Percentiles rank a stretch among this genome's conserved stretches.
These are phyloP conservation scores for Xylaria palmicola DNA, from an alignment of 495 filamentous ascomycete species.

Conservation along the genomic window DNA sequence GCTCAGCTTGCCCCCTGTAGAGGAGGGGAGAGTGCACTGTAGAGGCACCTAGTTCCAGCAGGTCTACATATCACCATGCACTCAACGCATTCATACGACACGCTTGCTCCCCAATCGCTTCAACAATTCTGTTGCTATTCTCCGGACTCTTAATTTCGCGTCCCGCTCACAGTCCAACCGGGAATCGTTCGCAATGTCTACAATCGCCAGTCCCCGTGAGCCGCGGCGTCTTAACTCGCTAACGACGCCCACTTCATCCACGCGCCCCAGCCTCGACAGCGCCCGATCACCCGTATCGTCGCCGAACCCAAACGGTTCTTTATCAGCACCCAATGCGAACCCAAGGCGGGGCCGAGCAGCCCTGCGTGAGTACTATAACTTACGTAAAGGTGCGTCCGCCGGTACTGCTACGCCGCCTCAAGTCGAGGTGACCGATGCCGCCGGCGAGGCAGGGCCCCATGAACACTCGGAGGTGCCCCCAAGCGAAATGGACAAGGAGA, in stretches of 20 bases:
- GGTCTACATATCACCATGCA: too few species aligned
- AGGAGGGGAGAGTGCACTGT: too few species aligned
- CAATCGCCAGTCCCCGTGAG: conserved; percentile 69
- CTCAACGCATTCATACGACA: too few species aligned
- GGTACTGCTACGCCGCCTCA: conserved; percentile 28
- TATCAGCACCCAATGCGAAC: conserved; percentile 45
- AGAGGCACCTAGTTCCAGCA: not conserved
- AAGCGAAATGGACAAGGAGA: conserved; percentile 55
- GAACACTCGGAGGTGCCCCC: conserved; percentile 35
- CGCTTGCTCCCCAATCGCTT: too few species aligned
- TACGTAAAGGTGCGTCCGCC: conserved; percentile 51
- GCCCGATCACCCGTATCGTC: conserved; percentile 51
- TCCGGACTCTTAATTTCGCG: not conserved
- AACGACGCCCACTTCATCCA: conserved; percentile 65
- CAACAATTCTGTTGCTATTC: not conserved
- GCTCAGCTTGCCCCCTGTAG: not conserved
- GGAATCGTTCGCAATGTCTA: conserved; percentile 62
- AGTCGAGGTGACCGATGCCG: conserved; percentile 41
- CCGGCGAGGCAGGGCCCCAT: conserved; percentile 24
- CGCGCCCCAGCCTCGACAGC: conserved; percentile 69
- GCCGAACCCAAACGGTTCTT: conserved; percentile 52
- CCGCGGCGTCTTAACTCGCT: conserved; percentile 42
- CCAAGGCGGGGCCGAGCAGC: conserved; percentile 62
- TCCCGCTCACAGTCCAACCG: too few species aligned
- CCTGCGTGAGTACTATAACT: conserved; percentile 90